Evolutionary conservation across 768 basidiomycete species (phyloP), one percentile per base, ranked within the genome.

Genomic region (Omphalotus guepiniiformis): DNA sequence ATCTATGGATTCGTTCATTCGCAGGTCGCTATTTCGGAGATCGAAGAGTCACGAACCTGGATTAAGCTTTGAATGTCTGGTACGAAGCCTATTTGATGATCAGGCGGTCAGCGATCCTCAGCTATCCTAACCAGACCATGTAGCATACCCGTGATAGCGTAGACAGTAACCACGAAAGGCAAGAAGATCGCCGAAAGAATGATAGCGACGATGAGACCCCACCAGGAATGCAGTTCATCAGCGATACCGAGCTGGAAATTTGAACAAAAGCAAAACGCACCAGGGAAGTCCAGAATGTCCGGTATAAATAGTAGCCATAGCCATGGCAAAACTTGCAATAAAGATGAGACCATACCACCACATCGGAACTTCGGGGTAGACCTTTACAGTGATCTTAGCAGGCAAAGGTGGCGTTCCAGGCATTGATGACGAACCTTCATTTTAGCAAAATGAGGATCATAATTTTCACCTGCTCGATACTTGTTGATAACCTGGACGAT

Each of bases 381-480:
- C 59, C 57, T 60, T 36, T 4, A 27, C n/a, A n/a, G 25, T 16
- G 16, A 23, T 18, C 34, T 26, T 25, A 30, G 13, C 13, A 21
- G 16, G 16, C 2, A 9, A 23, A 30, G 21, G 21, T 12, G 28
- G 37, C 42, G 38, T 1, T 11, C 47, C n/a, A 5, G 16, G 26
- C 1, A 35, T 60, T 65, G 36, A 53, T 51, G 29, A 32, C 64
- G 61, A 4, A 61, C 66, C 61, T 72, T 69, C 80, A 83, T 82
- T 57, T 79, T 73, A n/a, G 63, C 63, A 28, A 76, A 73, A 58
- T 83, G 81, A 25, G 76, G 73, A 51, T 83, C 80, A 25, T 72
- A 65, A 38, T 42, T 64, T 38, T 70, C 67, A 11, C 65, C 68
- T 53, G 69, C 70, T 57, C 75, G 63, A 51, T 75, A 71, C 30